These are phyloP conservation scores for Leccinellum albellum DNA, from an alignment of 768 basidiomycete species.

Conservation along the genomic window DNA sequence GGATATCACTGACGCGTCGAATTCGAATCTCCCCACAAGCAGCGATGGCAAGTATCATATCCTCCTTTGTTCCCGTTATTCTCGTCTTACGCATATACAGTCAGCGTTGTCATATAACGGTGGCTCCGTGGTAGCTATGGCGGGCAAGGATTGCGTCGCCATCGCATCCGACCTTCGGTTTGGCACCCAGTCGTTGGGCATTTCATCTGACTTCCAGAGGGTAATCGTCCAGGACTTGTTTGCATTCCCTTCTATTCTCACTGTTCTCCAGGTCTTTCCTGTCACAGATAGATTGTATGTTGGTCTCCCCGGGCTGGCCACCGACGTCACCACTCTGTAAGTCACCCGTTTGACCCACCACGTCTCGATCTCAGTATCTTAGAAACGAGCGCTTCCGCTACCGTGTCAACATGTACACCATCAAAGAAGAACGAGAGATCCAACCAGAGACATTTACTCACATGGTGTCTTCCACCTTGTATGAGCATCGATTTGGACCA, in stretches of 20 bases:
- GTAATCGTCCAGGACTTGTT: conserved; percentile 39
- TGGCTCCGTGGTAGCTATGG: conserved; percentile 99
- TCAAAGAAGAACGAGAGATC: conserved; percentile 98
- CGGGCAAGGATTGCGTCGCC: conserved; percentile 97
- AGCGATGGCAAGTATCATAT: conserved; percentile 21
- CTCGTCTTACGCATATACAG: conserved; percentile 35
- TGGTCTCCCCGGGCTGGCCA: conserved; percentile 88
- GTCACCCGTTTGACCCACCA: conserved; percentile 19
- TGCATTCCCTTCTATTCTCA: conserved; percentile 7
- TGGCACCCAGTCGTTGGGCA: conserved; percentile 81
- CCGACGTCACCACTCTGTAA: conserved; percentile 90
- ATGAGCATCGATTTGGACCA: conserved; percentile 93
- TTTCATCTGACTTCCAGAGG: conserved; percentile 93
- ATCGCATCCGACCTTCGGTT: conserved; percentile 94
- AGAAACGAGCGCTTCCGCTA: conserved; percentile 91
- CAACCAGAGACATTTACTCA: conserved; percentile 95
- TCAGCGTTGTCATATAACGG: conserved; percentile 93
- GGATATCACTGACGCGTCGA: conserved; percentile 20
- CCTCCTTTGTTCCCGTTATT: background rate
- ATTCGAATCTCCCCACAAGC: conserved; percentile 3
- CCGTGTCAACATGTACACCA: conserved; percentile 97
- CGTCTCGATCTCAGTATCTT: conserved; percentile 3
- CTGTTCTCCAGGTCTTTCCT: conserved; percentile 71
- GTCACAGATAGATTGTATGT: conserved; percentile 89
- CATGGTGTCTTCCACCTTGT: conserved; percentile 91